Base-by-base conservation (phyloP, 2,329 filamentous ascomycete genomes). In the Hortaea werneckii region DNA sequence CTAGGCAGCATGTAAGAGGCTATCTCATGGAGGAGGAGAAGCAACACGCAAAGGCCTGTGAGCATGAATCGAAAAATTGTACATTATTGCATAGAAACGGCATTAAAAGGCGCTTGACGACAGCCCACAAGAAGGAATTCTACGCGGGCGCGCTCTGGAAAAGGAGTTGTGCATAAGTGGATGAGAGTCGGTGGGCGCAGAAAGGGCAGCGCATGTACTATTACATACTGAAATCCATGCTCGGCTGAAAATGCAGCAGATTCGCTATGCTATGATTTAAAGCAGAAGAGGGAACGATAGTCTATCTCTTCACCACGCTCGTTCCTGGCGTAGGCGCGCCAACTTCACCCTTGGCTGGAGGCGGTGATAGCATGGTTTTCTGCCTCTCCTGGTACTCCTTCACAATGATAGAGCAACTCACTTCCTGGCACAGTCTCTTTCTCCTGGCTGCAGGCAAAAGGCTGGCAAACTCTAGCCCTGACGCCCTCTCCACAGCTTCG, bases 401-500 rank as follows among this genome's bases (percentile, higher is more conserved):
- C 48, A 96, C 83, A 44, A 92, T 72, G 47, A 96, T 71, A 5
- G 85, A 78, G 67, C 92, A 98, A 51, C 74, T 78, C n/a, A 88
- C 77, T 62, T 98, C 90, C 54, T 85, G 75, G 66, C 92, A 98
- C 44, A 98, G 72, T 50, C 83, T 77, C 70, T 80, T 88, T 60
- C 86, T 76, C 56, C 89, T 77, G 59, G 80, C 73, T 2, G 74
- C 65, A 5, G 88, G 84, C 61, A 98, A 68, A 69, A 90, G 84
- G 13, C 76, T 74, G 28, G 87, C 87, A 67, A 98, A 98, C 64
- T 95, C 88, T 58, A 98, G 70, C 4, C 92, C 92, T 54, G 85
- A 89, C 1, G 92, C 90, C 52, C 88, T 77, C 77, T 98, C 92
- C 32, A 98, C 81, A 7, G 83, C 85, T 73, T 96, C 90, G 34